Conservation (phyloP, 1,284 basidiomycete species). For the Leucoagaricus sp. region DNA sequence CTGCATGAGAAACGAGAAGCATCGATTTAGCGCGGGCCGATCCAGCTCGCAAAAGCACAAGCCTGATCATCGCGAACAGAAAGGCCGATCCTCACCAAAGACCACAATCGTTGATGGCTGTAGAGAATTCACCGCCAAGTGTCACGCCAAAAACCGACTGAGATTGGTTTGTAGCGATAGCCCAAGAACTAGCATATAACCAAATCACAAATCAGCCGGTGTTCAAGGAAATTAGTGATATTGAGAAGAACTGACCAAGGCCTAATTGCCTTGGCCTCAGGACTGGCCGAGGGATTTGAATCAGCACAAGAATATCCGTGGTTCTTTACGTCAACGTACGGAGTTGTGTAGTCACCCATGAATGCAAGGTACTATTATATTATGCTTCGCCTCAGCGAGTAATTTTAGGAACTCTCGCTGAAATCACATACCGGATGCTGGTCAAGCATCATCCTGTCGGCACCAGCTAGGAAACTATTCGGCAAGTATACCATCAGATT, state of each 20-base stretch:
- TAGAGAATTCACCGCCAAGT: conserved; percentile 67
- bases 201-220: conserved; percentile 21
- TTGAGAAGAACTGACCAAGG: conserved; percentile 48
- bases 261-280: conserved; percentile 37
- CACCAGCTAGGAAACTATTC: conserved; percentile 61
- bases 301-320: background rate
- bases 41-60: background rate
- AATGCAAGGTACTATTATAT: conserved; percentile 50
- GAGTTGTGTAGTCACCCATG: conserved; percentile 33
- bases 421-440: conserved; percentile 52
- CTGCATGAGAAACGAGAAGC: background rate
- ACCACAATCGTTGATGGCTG: conserved; percentile 71
- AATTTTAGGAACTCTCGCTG: background rate
- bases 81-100: conserved; percentile 25
- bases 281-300: conserved; percentile 24
- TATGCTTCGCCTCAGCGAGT: conserved; percentile 21
- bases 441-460: conserved; percentile 76
- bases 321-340: conserved; percentile 27
- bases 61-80: background rate
- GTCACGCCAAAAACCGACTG: conserved; percentile 56
- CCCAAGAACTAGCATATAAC: conserved; percentile 38
- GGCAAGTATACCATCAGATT: conserved; percentile 1
- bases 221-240: conserved; percentile 20
- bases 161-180: conserved; percentile 50
- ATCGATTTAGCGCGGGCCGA: conserved; percentile 14